Conservation (phyloP, 2,329 filamentous ascomycete genomes). For the Coleophoma eucalyptorum region DNA sequence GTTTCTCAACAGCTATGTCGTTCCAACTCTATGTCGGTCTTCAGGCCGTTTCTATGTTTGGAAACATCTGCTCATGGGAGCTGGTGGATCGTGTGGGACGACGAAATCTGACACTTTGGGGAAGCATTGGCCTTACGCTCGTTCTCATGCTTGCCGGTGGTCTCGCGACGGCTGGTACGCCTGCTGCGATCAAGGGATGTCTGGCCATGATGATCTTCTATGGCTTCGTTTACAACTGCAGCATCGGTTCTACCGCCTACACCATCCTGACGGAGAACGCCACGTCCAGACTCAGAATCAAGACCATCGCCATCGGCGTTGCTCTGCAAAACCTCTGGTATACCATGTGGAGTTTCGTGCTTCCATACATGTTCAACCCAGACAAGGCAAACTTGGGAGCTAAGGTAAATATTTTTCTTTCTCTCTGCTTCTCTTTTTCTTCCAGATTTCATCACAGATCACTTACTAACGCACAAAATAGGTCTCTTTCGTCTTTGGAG, state of each 20-base stretch:
- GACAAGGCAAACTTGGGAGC: constrained; percentile 20
- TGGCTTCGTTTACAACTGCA: neutral
- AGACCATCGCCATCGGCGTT: constrained; percentile 1
- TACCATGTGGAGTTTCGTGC: constrained; percentile 3
- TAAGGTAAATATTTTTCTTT: constrained; percentile 25
- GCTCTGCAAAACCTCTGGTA: neutral
- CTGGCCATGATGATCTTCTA: neutral
- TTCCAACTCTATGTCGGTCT: neutral
- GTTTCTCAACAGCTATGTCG: neutral
- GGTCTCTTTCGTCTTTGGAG: constrained; percentile 31
- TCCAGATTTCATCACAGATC: neutral
- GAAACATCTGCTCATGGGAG: neutral
- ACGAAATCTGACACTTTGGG: constrained; percentile 1
- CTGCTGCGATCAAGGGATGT: neutral
- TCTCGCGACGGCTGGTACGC: neutral
- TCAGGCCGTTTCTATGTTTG: neutral
- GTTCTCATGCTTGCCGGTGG: constrained; percentile 1
- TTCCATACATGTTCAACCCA: constrained; percentile 1
- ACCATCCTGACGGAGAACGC: neutral
- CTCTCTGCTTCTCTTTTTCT: neutral
- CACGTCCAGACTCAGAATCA: neutral
- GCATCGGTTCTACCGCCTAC: neutral
- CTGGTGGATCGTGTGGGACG: neutral
- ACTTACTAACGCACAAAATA: neutral
- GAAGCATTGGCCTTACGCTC: neutral